A percentile compares a stretch with the other conserved stretches of the same genome.
Evolutionary conservation across 805 yeast genomes (phyloP).

Genomic region (Candida alai): DNA sequence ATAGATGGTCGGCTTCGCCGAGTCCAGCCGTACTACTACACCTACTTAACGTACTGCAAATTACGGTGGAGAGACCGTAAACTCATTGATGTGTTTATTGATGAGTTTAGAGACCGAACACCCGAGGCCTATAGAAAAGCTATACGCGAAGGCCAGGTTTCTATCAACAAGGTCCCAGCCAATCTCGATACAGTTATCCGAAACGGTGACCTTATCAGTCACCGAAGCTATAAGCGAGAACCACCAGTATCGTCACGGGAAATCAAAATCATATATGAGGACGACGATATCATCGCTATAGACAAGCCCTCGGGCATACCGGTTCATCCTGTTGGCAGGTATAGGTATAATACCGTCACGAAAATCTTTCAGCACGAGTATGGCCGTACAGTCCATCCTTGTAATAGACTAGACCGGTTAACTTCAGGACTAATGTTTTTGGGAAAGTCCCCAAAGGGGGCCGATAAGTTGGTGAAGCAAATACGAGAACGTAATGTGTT

Average conservation of each 20-base stretch:
- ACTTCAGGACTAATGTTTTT: slow-evolving; percentile 93
- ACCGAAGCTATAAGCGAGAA: slow-evolving; percentile 83
- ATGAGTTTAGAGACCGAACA: slow-evolving; percentile 80
- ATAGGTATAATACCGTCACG: slow-evolving; percentile 71
- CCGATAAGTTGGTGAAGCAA: slow-evolving; percentile 71
- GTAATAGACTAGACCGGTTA: slow-evolving; percentile 83
- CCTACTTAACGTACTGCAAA: slow-evolving; percentile 89
- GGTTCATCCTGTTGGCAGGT: slow-evolving; percentile 91
- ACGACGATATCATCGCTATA: slow-evolving; percentile 72
- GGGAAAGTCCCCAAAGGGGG: slow-evolving; percentile 77
- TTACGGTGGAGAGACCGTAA: slow-evolving; percentile 86
- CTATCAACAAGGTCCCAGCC: slow-evolving; percentile 66
- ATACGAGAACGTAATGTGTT: slow-evolving; percentile 67
- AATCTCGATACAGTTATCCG: slow-evolving; percentile 58
- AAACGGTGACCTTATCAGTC: slow-evolving; percentile 82
- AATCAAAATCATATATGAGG: slow-evolving; percentile 66
- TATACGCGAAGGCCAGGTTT: slow-evolving; percentile 61
- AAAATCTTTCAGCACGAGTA: slow-evolving; percentile 70
- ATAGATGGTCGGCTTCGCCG: slow-evolving; percentile 62
- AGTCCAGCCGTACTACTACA: slow-evolving; percentile 82
- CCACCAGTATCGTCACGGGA: slow-evolving; percentile 68
- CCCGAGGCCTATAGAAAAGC: slow-evolving; percentile 57
- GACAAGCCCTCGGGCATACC: slow-evolving; percentile 96
- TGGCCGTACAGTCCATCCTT: slow-evolving; percentile 63
- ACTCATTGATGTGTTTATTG: slow-evolving; percentile 72